These are phyloP conservation scores for Pseudoscleropodium purum DNA, from an alignment of 225 moss, liverwort and hornwort genomes.

Conservation along the genomic window DNA sequence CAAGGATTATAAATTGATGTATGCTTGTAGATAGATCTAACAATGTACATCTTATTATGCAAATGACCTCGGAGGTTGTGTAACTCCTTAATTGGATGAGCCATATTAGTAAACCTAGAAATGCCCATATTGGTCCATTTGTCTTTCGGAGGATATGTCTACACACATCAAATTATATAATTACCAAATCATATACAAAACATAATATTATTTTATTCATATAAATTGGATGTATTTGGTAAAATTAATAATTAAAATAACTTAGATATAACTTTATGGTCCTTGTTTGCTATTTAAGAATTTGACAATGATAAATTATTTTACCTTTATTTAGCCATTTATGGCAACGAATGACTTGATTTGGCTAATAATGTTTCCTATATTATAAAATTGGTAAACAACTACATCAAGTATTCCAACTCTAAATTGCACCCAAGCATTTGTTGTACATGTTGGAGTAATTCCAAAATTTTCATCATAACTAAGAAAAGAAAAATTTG, in stretches of 20 bases:
- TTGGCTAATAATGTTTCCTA: fast-evolving
- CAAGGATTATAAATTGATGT: conserved; percentile 20
- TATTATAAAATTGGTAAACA: background rate
- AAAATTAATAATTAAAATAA: too few relatives aligned
- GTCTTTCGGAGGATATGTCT: conserved; percentile 73
- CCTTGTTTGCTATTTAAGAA: background rate
- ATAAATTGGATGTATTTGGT: background rate
- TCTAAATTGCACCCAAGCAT: background rate
- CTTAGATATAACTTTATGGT: background rate
- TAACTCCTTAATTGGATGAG: conserved; percentile 33
- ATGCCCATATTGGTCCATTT: conserved; percentile 76
- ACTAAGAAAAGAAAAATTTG: too few relatives aligned
- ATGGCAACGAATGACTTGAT: fast-evolving
- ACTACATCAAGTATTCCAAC: background rate
- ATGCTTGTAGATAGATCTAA: conserved; percentile 44
- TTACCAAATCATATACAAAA: background rate
- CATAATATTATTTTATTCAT: background rate
- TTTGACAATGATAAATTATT: background rate
- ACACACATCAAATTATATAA: background rate
- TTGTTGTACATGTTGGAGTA: fast-evolving
- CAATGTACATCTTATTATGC: conserved; percentile 55
- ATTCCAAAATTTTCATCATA: background rate
- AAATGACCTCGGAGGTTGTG: conserved; percentile 51
- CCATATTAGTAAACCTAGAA: conserved; percentile 46
- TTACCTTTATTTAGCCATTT: background rate